Percentiles rank a stretch among this genome's conserved stretches.
Conservation (phyloP, 2,329 filamentous ascomycete genomes). For the Neonectria hederae region DNA sequence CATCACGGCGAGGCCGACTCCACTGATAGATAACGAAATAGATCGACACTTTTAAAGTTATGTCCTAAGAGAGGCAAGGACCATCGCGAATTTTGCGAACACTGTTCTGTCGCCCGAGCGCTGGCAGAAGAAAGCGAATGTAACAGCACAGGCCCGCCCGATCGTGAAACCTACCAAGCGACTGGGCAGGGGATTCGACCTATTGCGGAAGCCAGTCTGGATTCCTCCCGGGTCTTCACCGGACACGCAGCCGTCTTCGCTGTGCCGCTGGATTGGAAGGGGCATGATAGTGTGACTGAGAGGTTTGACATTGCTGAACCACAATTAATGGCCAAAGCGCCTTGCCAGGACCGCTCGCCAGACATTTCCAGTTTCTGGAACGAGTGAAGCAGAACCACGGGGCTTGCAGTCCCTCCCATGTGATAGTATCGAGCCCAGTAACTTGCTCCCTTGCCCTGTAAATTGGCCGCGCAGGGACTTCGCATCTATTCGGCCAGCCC, state of each 20-base stretch:
- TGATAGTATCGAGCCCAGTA: neutral
- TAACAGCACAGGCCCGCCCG: neutral
- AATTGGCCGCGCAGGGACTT: neutral
- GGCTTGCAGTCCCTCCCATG: conserved; percentile 1
- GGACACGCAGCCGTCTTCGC: neutral
- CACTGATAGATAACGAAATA: neutral
- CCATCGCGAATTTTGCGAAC: neutral
- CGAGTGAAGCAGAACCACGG: conserved; percentile 3
- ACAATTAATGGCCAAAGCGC: conserved; percentile 28
- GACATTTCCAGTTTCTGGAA: conserved; percentile 5
- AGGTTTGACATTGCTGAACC: conserved; percentile 29
- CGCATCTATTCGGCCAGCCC: neutral
- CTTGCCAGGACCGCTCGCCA: neutral
- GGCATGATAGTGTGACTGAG: conserved; percentile 11
- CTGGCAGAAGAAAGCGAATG: neutral
- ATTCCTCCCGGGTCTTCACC: neutral
- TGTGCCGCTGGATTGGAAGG: neutral
- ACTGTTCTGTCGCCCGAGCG: neutral
- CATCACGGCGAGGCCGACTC: neutral
- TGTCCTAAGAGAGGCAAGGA: neutral
- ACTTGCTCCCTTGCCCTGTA: neutral
- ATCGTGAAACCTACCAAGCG: neutral
- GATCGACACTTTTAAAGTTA: neutral
- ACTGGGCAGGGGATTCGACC: neutral
- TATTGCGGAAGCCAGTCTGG: neutral